These are phyloP conservation scores for Zygnema circumcarinatum DNA, from an alignment of 139 green algal species.

Conservation along the genomic window DNA sequence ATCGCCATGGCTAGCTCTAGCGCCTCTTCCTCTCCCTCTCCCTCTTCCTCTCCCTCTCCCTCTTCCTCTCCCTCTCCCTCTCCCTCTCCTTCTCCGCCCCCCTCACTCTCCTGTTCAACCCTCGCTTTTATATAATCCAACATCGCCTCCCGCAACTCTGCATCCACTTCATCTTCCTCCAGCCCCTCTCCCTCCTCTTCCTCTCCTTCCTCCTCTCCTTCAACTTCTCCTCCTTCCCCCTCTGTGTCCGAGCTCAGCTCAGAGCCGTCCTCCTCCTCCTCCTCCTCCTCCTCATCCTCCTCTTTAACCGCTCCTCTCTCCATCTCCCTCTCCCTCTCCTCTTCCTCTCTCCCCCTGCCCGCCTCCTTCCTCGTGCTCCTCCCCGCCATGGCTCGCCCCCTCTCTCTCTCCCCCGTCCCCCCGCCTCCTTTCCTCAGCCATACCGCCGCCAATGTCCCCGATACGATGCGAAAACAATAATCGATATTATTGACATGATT, in stretches of 20 bases:
- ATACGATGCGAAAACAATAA: no score
- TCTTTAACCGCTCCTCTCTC: background rate
- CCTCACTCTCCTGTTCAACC: slow-evolving; percentile 35
- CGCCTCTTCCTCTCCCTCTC: slow-evolving; percentile 65
- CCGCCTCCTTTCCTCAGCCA: no score
- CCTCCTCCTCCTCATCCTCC: slow-evolving; percentile 63
- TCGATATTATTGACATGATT: no score
- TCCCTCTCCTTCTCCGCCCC: slow-evolving; percentile 12
- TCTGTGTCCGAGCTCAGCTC: slow-evolving; percentile 26
- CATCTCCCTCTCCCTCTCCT: slow-evolving; percentile 6
- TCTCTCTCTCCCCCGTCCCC: background rate
- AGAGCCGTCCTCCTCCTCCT: background rate
- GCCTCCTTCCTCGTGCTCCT: background rate
- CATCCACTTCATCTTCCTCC: background rate
- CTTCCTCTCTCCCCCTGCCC: slow-evolving; percentile 36
- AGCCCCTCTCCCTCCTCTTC: slow-evolving; percentile 8
- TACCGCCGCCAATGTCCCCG: no score
- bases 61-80: slow-evolving; percentile 25
- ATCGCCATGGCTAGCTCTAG: slow-evolving; percentile 5
- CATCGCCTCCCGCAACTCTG: slow-evolving; percentile 27
- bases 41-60: slow-evolving; percentile 58
- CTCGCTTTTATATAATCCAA: slow-evolving; percentile 13
- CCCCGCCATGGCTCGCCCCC: background rate
- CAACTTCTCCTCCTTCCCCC: slow-evolving; percentile 50
- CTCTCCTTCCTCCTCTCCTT: slow-evolving; percentile 69